Evolutionary conservation across 208 protist genomes (phyloP).

Genomic region (Trypanosoma mega): DNA sequence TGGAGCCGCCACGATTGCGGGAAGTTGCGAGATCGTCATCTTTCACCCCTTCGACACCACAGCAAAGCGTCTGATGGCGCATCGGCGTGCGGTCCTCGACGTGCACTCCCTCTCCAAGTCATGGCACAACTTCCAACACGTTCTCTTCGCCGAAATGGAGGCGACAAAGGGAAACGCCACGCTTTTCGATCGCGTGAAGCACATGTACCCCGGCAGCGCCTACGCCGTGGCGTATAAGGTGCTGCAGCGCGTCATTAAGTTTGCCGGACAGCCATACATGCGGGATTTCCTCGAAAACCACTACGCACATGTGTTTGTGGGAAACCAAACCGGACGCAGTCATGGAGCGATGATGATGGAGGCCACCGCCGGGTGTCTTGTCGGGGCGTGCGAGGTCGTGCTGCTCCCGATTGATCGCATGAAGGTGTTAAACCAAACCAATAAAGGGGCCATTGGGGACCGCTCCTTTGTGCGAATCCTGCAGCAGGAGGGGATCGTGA

Average conservation of each 20-base stretch:
- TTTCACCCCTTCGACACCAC: constrained; percentile 88
- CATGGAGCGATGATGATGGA: constrained; percentile 50
- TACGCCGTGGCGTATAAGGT: constrained; percentile 83
- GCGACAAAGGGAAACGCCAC: constrained; percentile 27
- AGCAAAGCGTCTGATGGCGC: constrained; percentile 84
- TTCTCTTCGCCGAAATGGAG: constrained; percentile 46
- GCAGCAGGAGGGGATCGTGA: constrained; percentile 34
- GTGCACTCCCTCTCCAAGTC: constrained; percentile 26
- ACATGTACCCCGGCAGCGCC: constrained; percentile 72
- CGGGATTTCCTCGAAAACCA: constrained; percentile 52
- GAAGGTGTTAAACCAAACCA: constrained; percentile 81
- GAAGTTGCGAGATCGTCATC: constrained; percentile 68
- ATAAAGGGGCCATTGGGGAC: constrained; percentile 41
- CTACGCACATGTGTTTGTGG: constrained; percentile 35
- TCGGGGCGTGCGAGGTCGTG: constrained; percentile 58
- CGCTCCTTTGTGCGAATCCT: constrained; percentile 36
- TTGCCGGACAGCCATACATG: constrained; percentile 76
- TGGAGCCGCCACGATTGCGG: constrained; percentile 63
- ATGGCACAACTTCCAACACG: constrained; percentile 33
- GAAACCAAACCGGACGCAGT: constrained; percentile 16
- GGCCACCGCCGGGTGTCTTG: constrained; percentile 48
- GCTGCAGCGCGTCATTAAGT: constrained; percentile 74
- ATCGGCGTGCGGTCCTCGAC: constrained; percentile 54
- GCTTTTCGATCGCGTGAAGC: constrained; percentile 34
- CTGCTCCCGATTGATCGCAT: constrained; percentile 80